Base-by-base conservation (phyloP, 1,284 basidiomycete genomes). In the Blastosporella zonata region DNA sequence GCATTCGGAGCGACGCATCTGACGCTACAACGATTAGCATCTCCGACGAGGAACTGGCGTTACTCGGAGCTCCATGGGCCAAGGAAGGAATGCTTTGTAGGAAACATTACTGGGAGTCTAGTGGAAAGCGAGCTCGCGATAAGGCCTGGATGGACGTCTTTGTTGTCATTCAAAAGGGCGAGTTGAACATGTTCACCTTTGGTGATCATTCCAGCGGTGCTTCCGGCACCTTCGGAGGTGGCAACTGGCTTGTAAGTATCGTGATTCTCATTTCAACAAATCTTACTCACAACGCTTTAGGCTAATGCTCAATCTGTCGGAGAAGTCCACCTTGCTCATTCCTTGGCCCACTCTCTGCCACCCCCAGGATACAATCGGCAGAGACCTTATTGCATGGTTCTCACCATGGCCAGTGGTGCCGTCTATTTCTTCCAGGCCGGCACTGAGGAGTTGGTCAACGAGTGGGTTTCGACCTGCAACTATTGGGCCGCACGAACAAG, bases 381-480 rank as follows among this genome's bases (percentile, higher is more conserved):
- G 56, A 82, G 96, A 20, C 93, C 95, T 1, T 80, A 97, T 64
- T 97, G 94, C 65, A 96, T 98, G 82, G 93, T 93, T n/a, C 72
- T 99, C 34, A 95, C 93, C 0, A 74, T 96, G 37, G 77, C 95
- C 0, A 84, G 82, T 54, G 94, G 94, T 17, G 91, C 86, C 5
- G 89, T 93, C 13, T 95, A 88, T 68, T 95, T 97, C 73, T 97
- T 97, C 77, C 95, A 98, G 68, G 93, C 96, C 0, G 96, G 96
- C 1, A 98, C 96, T 1, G 95, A 97, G 61, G 95, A 97, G 59
- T 80, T 99, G 15, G 93, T 97, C 31, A 90, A 91, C 61, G 96
- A 99, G 67, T 99, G 96, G 96, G 94, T 97, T 6, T 87, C 89
- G 27, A 97, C 96, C 0, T 98, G 95, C 79, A 99, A 98, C 70